phyloP scores from a whole-genome alignment of 345 rosid species.

The Cardamine occulta region DNA sequence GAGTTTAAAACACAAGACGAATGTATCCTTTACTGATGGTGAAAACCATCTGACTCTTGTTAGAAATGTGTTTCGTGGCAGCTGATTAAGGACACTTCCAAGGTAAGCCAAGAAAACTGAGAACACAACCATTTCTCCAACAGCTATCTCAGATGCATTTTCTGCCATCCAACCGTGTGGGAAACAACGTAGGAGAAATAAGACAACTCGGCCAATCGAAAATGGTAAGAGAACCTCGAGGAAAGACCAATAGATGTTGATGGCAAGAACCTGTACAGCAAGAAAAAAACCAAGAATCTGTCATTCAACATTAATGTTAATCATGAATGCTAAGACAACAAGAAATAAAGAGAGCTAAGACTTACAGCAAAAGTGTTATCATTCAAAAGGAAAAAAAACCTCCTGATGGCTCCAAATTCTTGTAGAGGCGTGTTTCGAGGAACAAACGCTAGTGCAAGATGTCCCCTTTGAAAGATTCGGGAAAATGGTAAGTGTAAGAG shows the following conservation, averaged over 20 bases:
- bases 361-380: constrained; percentile 27
- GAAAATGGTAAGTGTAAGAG: constrained; percentile 12
- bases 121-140: constrained; percentile 15
- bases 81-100: background rate
- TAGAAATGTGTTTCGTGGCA: background rate
- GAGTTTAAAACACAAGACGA: constrained; percentile 22
- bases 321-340: background rate
- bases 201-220: constrained; percentile 22
- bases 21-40: constrained; percentile 8
- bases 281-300: background rate
- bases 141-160: background rate
- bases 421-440: constrained; percentile 17
- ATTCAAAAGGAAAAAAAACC: constrained; percentile 20
- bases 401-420: constrained; percentile 29
- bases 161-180: constrained; percentile 1
- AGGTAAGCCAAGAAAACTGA: background rate
- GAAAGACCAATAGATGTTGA: constrained; percentile 20
- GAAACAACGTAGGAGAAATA: background rate
- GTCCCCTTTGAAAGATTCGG: background rate
- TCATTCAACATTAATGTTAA: constrained; percentile 14
- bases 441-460: constrained; percentile 2
- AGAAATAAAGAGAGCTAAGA: background rate
- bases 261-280: constrained; percentile 30
- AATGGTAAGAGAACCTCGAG: constrained; percentile 13
- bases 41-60: background rate